Conservation (phyloP, 306 rosid genomes). For the Malus asiatica region DNA sequence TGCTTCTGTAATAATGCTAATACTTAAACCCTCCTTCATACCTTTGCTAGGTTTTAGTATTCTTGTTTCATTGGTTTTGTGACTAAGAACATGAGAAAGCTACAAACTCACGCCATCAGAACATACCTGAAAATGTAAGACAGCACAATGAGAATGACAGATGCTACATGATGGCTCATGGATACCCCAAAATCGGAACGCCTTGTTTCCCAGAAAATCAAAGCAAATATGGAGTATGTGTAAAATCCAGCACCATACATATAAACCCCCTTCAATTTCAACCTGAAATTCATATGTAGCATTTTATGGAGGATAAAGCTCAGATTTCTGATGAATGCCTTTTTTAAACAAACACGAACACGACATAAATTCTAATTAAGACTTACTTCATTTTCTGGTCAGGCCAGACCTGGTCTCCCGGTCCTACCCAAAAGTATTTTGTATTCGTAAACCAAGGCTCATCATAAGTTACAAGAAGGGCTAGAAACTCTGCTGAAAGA, state of each 20-base stretch:
- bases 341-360: slow-evolving; percentile 8
- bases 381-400: slow-evolving; percentile 86
- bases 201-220: slow-evolving; percentile 91
- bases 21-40: background rate
- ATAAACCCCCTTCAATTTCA: slow-evolving; percentile 77
- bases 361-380: background rate
- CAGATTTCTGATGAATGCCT: background rate
- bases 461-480: slow-evolving; percentile 55
- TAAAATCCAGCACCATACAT: slow-evolving; percentile 92
- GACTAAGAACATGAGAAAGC: slow-evolving; percentile 16
- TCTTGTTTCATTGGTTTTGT: slow-evolving; percentile 1
- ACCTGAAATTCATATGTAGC: slow-evolving; percentile 47
- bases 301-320: slow-evolving; percentile 6
- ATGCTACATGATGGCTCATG: slow-evolving; percentile 89
- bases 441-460: slow-evolving; percentile 90
- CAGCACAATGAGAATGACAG: slow-evolving; percentile 64
- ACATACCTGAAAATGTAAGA: slow-evolving; percentile 74
- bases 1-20: background rate
- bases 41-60: slow-evolving; percentile 1
- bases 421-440: slow-evolving; percentile 80
- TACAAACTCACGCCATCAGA: slow-evolving; percentile 18
- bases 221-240: slow-evolving; percentile 86
- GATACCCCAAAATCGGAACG: slow-evolving; percentile 93
- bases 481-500: slow-evolving; percentile 78
- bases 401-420: slow-evolving; percentile 90